These are phyloP conservation scores for Lachnellula suecica DNA, from an alignment of 2,329 filamentous ascomycete species.

Conservation along the genomic window DNA sequence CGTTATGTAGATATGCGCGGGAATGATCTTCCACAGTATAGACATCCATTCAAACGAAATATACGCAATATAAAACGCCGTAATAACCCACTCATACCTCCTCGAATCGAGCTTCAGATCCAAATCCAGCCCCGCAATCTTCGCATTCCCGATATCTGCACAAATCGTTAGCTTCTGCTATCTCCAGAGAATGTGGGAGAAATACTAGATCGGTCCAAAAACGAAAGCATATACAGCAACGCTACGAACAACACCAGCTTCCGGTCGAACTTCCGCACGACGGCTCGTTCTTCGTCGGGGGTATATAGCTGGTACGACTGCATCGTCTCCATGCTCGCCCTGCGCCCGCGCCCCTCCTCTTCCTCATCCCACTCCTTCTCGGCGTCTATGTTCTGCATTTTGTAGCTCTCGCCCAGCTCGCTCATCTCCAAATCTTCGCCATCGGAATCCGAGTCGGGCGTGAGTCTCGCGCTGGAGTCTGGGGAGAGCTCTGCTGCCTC, in stretches of 20 bases:
- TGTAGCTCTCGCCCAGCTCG: constrained; percentile 21
- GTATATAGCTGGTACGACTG: constrained; percentile 54
- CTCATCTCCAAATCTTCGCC: constrained; percentile 24
- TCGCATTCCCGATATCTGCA: constrained; percentile 61
- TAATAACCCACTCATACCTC: constrained; percentile 61
- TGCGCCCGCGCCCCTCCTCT: constrained; percentile 16
- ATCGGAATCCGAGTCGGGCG: constrained; percentile 27
- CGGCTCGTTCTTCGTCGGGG: constrained; percentile 68
- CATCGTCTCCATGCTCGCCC: constrained; percentile 28
- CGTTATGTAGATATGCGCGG: constrained; percentile 59
- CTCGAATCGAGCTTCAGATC: constrained; percentile 52
- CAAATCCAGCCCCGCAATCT: constrained; percentile 61
- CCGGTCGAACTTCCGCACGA: constrained; percentile 75
- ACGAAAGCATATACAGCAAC: constrained; percentile 79
- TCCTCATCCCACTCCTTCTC: constrained; percentile 13
- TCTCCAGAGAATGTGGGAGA: neutral
- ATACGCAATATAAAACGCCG: constrained; percentile 62
- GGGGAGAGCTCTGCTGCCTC: constrained; percentile 16
- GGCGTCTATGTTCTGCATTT: constrained; percentile 13
- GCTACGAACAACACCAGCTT: constrained; percentile 79
- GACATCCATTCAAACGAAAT: constrained; percentile 66
- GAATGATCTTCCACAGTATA: constrained; percentile 58
- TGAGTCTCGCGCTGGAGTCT: constrained; percentile 24
- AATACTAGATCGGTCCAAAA: constrained; percentile 82
- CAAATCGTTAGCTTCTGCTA: constrained; percentile 8